A percentile compares a stretch with the other conserved stretches of the same genome.
phyloP scores from a whole-genome alignment of 1,284 basidiomycete genomes.

The Apiotrichum domesticum region DNA sequence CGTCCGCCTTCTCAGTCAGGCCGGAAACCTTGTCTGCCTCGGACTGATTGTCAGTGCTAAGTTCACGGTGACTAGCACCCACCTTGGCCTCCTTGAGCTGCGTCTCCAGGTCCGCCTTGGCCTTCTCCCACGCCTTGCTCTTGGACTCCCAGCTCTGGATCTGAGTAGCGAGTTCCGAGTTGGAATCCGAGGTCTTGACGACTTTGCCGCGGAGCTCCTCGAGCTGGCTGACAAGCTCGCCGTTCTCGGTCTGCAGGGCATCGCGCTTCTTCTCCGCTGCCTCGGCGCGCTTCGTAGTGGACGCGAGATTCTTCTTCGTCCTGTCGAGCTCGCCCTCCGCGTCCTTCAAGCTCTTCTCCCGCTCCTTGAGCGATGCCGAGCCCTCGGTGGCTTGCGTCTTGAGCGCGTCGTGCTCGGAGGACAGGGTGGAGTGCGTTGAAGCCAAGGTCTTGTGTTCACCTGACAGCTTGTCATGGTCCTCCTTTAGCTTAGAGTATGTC shows the following conservation, averaged over 20 bases:
- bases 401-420: constrained; percentile 19
- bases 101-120: constrained; percentile 21
- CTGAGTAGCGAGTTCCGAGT: constrained; percentile 31
- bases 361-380: constrained; percentile 15
- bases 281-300: constrained; percentile 35
- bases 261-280: constrained; percentile 35
- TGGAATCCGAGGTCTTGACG: constrained; percentile 42
- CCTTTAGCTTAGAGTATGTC: constrained; percentile 14
- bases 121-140: constrained; percentile 27
- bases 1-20: not conserved
- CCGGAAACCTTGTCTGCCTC: constrained; percentile 6
- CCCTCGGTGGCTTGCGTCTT: constrained; percentile 12
- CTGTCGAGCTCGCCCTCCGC: constrained; percentile 18
- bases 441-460: constrained; percentile 18
- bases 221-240: constrained; percentile 42
- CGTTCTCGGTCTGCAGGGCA: constrained; percentile 43
- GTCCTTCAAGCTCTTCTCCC: constrained; percentile 9
- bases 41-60: constrained; percentile 1
- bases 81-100: constrained; percentile 23
- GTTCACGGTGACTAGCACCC: not conserved
- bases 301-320: constrained; percentile 20
- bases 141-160: constrained; percentile 31
- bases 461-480: constrained; percentile 14
- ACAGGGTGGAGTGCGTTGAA: constrained; percentile 14
- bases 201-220: constrained; percentile 44